Conservation (phyloP, 305 asterid genomes). For the Fraxinus ornus region DNA sequence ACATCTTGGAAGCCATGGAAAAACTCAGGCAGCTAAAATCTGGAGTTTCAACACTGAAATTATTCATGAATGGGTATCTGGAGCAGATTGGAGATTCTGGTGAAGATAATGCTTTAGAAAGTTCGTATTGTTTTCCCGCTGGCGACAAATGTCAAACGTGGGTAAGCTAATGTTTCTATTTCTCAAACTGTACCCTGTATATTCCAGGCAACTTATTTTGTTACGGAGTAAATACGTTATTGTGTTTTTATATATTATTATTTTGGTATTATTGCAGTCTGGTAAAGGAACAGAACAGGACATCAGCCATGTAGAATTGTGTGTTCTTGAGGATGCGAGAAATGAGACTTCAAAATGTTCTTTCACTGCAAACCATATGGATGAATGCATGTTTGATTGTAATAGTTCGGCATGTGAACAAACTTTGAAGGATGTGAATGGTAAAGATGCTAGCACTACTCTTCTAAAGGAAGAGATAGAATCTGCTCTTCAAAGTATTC, state of each 20-base stretch:
- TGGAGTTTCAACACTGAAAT: conserved; percentile 63
- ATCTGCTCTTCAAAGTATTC: conserved; percentile 63
- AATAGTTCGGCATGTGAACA: conserved; percentile 30
- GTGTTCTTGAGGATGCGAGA: conserved; percentile 29
- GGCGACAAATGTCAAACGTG: conserved; percentile 34
- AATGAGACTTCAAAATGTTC: conserved; percentile 16
- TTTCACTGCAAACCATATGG: conserved; percentile 10
- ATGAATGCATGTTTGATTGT: conserved; percentile 21
- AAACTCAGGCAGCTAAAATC: conserved; percentile 56
- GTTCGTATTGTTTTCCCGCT: conserved; percentile 25
- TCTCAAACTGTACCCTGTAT: conserved; percentile 14
- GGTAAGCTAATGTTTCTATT: conserved; percentile 47
- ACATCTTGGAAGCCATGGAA: conserved; percentile 54
- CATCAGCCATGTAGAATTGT: conserved; percentile 28
- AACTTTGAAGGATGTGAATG: conserved; percentile 34
- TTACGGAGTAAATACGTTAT: background rate
- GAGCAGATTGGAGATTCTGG: conserved; percentile 35
- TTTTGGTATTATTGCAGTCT: conserved; percentile 67
- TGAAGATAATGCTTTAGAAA: conserved; percentile 26
- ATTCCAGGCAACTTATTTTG: conserved; percentile 18
- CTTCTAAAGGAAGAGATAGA: conserved; percentile 76
- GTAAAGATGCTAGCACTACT: conserved; percentile 51
- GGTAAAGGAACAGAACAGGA: conserved; percentile 42
- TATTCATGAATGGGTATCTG: conserved; percentile 48
- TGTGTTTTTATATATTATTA: conserved; percentile 20